A percentile compares a stretch with the other conserved stretches of the same genome.
Conservation (phyloP, 352 stramenopile genomes). For the Phytopythium boreale region DNA sequence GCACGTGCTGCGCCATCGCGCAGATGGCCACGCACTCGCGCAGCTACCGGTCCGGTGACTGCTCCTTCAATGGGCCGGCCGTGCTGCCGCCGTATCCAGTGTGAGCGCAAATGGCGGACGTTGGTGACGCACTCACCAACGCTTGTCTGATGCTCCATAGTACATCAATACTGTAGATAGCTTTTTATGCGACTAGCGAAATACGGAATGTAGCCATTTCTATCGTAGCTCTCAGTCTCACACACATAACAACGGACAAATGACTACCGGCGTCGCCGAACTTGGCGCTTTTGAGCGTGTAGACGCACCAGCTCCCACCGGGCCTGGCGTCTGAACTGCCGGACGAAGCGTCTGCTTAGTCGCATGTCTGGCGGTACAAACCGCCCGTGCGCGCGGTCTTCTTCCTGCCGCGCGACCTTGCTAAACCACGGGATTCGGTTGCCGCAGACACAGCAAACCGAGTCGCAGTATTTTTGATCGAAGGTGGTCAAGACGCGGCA, state of each 20-base stretch:
- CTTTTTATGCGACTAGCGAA: not conserved
- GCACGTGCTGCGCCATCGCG: constrained; percentile 25
- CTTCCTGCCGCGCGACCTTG: not conserved
- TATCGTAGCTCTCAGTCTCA: not conserved
- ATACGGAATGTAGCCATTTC: not conserved
- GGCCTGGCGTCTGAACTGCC: not conserved
- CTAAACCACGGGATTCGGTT: not conserved
- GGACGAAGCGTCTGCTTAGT: constrained; percentile 2
- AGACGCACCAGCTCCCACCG: not conserved
- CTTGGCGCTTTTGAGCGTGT: not conserved
- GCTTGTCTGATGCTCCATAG: too few relatives aligned
- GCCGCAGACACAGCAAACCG: not conserved
- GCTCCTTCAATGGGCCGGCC: constrained; percentile 20
- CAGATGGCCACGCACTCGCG: constrained; percentile 36
- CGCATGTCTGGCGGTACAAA: not conserved
- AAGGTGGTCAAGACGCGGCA: not conserved
- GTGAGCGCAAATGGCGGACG: not conserved
- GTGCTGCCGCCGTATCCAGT: constrained; percentile 16
- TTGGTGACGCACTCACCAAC: too few relatives aligned
- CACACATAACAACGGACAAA: not conserved
- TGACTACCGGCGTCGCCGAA: not conserved
- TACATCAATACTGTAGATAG: too few relatives aligned
- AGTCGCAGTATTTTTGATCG: not conserved
- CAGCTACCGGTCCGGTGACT: constrained; percentile 30
- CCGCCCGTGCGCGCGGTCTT: not conserved